phyloP scores from a whole-genome alignment of 139 green algal species.

The Spirogloea muscicola region DNA sequence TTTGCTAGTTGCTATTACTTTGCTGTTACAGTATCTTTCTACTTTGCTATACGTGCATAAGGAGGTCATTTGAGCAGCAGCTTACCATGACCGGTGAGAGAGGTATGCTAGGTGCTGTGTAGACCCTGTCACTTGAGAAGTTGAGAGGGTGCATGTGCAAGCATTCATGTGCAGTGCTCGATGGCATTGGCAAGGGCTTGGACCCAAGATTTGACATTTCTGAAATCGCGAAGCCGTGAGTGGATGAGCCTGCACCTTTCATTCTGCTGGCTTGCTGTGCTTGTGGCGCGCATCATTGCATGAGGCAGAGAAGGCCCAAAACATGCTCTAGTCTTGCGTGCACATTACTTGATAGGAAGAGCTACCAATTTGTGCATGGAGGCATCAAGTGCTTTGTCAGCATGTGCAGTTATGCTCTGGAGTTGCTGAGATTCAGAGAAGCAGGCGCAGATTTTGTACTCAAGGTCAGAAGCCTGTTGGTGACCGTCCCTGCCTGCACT shows the following conservation, averaged over 20 bases:
- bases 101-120: too few species aligned
- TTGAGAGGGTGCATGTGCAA: too few species aligned
- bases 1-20: not conserved
- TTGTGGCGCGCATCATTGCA: not conserved
- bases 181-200: conserved; percentile 96
- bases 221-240: conserved; percentile 93
- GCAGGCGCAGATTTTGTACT: conserved; percentile 8
- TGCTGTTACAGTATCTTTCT: not conserved
- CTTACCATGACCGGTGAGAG: not conserved
- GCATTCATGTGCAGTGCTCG: conserved; percentile 63
- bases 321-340: not conserved
- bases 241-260: not conserved
- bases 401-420: conserved; percentile 22
- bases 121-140: too few species aligned
- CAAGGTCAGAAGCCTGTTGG: not conserved
- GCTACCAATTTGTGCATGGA: conserved; percentile 1
- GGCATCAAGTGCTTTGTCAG: not conserved
- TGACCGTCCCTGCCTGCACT: too few species aligned
- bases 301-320: not conserved
- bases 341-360: conserved; percentile 57
- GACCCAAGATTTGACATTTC: conserved; percentile 96
- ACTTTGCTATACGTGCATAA: not conserved
- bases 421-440: conserved; percentile 27
- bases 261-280: not conserved
- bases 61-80: not conserved